Percentiles rank a stretch among this genome's conserved stretches.
phyloP scores from a whole-genome alignment of 306 rosid genomes.

The Cyclanthera cordifolia region DNA sequence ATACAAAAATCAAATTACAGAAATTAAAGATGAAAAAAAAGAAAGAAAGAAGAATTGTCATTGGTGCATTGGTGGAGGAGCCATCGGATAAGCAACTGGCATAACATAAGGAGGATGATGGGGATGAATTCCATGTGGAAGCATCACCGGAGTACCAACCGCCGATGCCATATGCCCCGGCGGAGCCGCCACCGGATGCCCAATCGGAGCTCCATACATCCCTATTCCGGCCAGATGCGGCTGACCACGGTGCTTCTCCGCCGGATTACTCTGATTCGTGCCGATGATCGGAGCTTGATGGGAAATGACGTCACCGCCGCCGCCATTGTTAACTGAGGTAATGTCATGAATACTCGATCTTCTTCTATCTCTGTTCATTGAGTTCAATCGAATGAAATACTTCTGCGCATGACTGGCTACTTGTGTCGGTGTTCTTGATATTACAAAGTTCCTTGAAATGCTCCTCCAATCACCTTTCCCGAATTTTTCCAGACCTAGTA shows the following conservation, averaged over 20 bases:
- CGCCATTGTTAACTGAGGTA: slow-evolving; percentile 68
- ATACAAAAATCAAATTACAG: slow-evolving; percentile 16
- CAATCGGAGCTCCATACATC: slow-evolving; percentile 79
- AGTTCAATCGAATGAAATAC: slow-evolving; percentile 84
- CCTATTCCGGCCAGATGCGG: slow-evolving; percentile 64
- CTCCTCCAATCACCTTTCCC: slow-evolving; percentile 99
- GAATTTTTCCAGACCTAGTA: slow-evolving; percentile 91
- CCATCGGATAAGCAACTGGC: slow-evolving; percentile 93
- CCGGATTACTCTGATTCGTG: slow-evolving; percentile 31
- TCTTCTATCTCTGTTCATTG: slow-evolving; percentile 90
- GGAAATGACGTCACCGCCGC: slow-evolving; percentile 27
- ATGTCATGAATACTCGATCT: slow-evolving; percentile 96
- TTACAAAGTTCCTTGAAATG: slow-evolving; percentile 88
- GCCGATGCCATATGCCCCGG: slow-evolving; percentile 82
- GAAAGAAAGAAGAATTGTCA: no score
- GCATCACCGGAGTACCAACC: slow-evolving; percentile 91
- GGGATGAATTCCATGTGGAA: slow-evolving; percentile 52
- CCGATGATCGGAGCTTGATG: slow-evolving; percentile 64
- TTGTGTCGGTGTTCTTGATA: slow-evolving; percentile 95
- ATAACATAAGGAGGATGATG: slow-evolving; percentile 59
- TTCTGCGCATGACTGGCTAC: slow-evolving; percentile 98
- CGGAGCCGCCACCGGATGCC: slow-evolving; percentile 75
- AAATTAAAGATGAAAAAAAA: neutral
- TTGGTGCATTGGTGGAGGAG: slow-evolving; percentile 93
- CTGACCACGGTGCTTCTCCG: slow-evolving; percentile 55